Percentiles rank a stretch among this genome's conserved stretches.
Evolutionary conservation across 345 rosid genomes (phyloP).

Genomic region (Diplotaxis tenuifolia): DNA sequence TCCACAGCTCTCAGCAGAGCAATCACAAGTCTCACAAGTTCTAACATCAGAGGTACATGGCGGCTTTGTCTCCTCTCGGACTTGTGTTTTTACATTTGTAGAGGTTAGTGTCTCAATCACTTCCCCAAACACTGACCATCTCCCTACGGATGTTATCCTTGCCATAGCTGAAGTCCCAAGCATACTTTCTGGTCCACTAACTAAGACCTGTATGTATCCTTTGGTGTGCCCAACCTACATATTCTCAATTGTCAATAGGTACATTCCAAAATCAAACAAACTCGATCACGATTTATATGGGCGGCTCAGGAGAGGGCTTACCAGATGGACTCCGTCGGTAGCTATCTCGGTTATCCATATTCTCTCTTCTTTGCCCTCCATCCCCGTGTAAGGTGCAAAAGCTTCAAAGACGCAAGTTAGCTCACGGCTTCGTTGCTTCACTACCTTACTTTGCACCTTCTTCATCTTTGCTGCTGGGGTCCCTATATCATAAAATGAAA

Average conservation of each 20-base stretch:
- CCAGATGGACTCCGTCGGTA: slow-evolving; percentile 84
- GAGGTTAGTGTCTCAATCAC: slow-evolving; percentile 56
- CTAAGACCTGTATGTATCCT: slow-evolving; percentile 79
- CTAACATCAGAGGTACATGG: slow-evolving; percentile 33
- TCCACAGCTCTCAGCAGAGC: slow-evolving; percentile 55
- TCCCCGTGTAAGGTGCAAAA: slow-evolving; percentile 75
- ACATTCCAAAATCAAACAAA: neutral
- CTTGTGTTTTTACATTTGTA: slow-evolving; percentile 23
- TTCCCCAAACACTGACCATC: slow-evolving; percentile 93
- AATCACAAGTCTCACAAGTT: slow-evolving; percentile 42
- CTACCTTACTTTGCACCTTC: slow-evolving; percentile 74
- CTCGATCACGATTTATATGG: neutral
- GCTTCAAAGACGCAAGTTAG: slow-evolving; percentile 84
- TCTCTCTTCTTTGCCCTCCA: slow-evolving; percentile 83
- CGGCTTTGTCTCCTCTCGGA: slow-evolving; percentile 24
- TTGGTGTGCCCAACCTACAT: slow-evolving; percentile 93
- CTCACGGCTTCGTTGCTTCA: slow-evolving; percentile 90
- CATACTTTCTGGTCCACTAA: slow-evolving; percentile 63
- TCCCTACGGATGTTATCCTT: slow-evolving; percentile 85
- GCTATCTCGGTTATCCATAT: slow-evolving; percentile 95
- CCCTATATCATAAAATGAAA: slow-evolving; percentile 41
- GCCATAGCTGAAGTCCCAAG: slow-evolving; percentile 72
- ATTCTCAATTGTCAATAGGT: neutral
- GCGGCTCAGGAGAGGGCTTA: slow-evolving; percentile 29
- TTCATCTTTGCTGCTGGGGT: slow-evolving; percentile 99